Percentiles rank a stretch among this genome's conserved stretches.
These are phyloP conservation scores for Phytophthora tubulina DNA, from an alignment of 352 stramenopile genomes.

Conservation along the genomic window DNA sequence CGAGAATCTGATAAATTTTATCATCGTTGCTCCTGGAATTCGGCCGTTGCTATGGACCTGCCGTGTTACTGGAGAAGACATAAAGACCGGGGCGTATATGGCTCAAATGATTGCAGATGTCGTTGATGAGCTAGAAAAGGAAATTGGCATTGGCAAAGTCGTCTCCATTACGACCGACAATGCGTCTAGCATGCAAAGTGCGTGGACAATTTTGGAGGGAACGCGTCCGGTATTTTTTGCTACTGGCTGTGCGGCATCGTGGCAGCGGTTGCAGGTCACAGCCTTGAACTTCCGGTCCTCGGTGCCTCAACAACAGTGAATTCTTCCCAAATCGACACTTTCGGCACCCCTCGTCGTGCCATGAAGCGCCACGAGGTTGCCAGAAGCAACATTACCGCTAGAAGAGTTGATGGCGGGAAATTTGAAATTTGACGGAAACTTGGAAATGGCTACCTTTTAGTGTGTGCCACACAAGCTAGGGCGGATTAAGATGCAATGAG, in stretches of 20 bases:
- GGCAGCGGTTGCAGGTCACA: no score
- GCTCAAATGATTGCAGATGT: constrained; percentile 9
- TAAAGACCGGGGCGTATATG: constrained; percentile 13
- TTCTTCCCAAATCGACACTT: no score
- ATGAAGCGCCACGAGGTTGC: no score
- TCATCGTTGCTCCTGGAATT: constrained; percentile 4
- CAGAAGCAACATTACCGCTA: no score
- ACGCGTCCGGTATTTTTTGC: background rate
- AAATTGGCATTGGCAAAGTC: constrained; percentile 12
- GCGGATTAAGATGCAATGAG: no score
- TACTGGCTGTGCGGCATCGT: constrained; percentile 3
- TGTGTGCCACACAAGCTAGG: no score
- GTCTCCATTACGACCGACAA: constrained; percentile 16
- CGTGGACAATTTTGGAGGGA: constrained; percentile 7
- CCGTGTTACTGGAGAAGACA: constrained; percentile 10
- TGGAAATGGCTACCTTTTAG: no score
- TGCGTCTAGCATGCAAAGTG: constrained; percentile 12
- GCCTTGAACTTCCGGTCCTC: no score
- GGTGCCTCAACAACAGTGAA: no score
- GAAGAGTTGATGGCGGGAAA: no score
- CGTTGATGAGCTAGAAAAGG: constrained; percentile 3
- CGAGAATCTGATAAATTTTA: constrained; percentile 17
- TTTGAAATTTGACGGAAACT: no score
- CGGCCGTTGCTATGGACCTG: constrained; percentile 9
- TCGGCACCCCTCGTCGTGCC: no score